Evolutionary conservation across 2,329 filamentous ascomycete genomes (phyloP).

Genomic region (Cercospora janseana): DNA sequence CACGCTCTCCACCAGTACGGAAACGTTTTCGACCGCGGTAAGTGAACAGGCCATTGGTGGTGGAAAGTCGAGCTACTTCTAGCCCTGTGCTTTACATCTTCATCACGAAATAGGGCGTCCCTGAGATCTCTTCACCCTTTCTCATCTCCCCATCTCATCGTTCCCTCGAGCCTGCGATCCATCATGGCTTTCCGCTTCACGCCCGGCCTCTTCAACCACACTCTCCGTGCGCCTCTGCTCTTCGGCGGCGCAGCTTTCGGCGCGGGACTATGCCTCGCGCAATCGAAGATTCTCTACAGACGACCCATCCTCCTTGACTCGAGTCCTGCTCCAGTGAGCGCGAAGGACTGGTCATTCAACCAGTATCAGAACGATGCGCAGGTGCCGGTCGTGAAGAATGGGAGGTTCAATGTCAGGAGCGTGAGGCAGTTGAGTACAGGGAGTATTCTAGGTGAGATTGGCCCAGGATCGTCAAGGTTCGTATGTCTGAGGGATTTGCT

Average conservation of each 20-base stretch:
- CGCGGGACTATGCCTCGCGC: slow-evolving; percentile 27
- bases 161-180: background rate
- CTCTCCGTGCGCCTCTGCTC: slow-evolving; percentile 37
- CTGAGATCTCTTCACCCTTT: background rate
- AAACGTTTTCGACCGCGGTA: slow-evolving; percentile 4
- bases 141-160: background rate
- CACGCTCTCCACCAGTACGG: background rate
- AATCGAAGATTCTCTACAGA: slow-evolving; percentile 32
- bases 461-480: background rate
- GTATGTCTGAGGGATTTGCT: background rate
- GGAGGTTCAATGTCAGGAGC: slow-evolving; percentile 42
- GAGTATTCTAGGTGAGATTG: slow-evolving; percentile 44
- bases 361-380: slow-evolving; percentile 42
- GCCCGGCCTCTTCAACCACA: slow-evolving; percentile 40
- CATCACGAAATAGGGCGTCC: background rate
- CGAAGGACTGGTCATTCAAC: slow-evolving; percentile 42
- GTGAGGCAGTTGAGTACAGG: slow-evolving; percentile 49
- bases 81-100: too few relatives aligned
- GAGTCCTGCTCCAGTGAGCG: slow-evolving; percentile 29
- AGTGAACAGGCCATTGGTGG: too few relatives aligned
- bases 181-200: slow-evolving; percentile 31
- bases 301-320: slow-evolving; percentile 41
- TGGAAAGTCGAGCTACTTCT: too few relatives aligned
- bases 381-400: slow-evolving; percentile 40
- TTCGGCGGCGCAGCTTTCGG: slow-evolving; percentile 31